Evolutionary conservation across 2,329 filamentous ascomycete species (phyloP), one percentile per base, ranked within the genome.

Genomic region (Botrytis deweyae): DNA sequence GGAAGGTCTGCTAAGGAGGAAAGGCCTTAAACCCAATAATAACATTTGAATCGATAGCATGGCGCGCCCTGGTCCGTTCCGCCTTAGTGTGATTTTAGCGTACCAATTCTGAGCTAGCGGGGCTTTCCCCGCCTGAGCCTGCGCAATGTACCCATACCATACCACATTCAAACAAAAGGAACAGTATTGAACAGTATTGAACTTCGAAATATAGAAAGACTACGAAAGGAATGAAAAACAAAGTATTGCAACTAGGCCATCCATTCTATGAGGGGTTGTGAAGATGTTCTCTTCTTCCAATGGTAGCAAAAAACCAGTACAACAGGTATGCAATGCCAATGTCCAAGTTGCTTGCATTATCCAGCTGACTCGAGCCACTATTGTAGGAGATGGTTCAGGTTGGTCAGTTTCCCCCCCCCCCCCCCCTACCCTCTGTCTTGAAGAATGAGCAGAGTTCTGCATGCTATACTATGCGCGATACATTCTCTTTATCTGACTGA

Each of bases 321-420:
- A 91, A 81, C 91, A 93, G 89, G 92, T 94, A 85, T 81, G 87
- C 83, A 59, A 70, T 68, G 66, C 75, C 46, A 61, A n/a, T 42
- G 8, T 52, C 25, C 42, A 64, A 38, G 25, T 40, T 74, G 73
- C 75, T 70, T 71, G 69, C 62, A 20, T 63, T 62, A 75, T 46
- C 10, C 22, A 49, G 62, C 67, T 67, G 61, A 73, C 75, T 63
- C 65, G 70, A 66, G 73, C 44, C 66, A 75, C 61, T 72, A 62
- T 69, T 66, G 81, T 86, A 98, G 94, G 96, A 99, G 88, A 99
- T 99, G 96, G 93, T 98, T 79, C 95, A 99, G 92, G 95, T 99
- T 87, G 95, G 96, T 98, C 91, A 88, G 91, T 92, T 77, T 73
- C 82, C 77, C 77, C 79, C 77, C 76, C 77, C 79, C 77, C 76